These are phyloP conservation scores for Anthracocystis walkeri DNA, from an alignment of 1,284 basidiomycete genomes.

Conservation along the genomic window DNA sequence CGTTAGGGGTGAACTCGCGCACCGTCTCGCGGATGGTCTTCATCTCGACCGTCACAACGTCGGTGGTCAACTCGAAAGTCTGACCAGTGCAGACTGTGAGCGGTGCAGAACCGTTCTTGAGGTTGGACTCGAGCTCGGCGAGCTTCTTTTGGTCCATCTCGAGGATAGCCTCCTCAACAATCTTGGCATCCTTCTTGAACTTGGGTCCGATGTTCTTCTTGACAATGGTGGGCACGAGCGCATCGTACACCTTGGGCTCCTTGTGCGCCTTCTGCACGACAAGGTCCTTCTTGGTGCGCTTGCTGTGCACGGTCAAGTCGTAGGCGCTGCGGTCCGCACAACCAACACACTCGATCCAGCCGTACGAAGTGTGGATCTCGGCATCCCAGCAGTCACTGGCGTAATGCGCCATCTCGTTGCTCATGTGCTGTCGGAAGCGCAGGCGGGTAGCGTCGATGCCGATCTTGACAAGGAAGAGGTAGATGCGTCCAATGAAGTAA, in stretches of 20 bases:
- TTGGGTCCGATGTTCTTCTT: constrained; percentile 90
- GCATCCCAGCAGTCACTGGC: constrained; percentile 99
- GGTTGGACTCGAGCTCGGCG: constrained; percentile 78
- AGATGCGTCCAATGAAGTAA: constrained; percentile 94
- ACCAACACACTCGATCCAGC: constrained; percentile 99
- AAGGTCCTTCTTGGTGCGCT: constrained; percentile 74
- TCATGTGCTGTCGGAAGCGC: constrained; percentile 97
- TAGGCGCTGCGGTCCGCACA: constrained; percentile 98
- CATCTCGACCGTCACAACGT: constrained; percentile 82
- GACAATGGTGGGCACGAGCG: constrained; percentile 82
- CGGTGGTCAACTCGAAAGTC: constrained; percentile 78
- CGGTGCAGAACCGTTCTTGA: constrained; percentile 76
- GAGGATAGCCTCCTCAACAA: constrained; percentile 79
- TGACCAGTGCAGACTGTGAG: constrained; percentile 72
- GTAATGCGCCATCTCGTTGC: constrained; percentile 98
- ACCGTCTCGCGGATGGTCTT: constrained; percentile 92
- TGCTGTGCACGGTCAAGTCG: constrained; percentile 78
- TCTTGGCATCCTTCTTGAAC: constrained; percentile 85
- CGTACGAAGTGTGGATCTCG: constrained; percentile 92
- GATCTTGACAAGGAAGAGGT: constrained; percentile 89
- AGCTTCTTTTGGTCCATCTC: constrained; percentile 80
- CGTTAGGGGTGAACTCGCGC: constrained; percentile 95
- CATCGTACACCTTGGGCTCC: constrained; percentile 81
- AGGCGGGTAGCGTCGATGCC: constrained; percentile 88
- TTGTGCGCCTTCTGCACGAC: constrained; percentile 86